Evolutionary conservation across 1,284 basidiomycete genomes (phyloP).

Genomic region (Mrakiaceae sp.): DNA sequence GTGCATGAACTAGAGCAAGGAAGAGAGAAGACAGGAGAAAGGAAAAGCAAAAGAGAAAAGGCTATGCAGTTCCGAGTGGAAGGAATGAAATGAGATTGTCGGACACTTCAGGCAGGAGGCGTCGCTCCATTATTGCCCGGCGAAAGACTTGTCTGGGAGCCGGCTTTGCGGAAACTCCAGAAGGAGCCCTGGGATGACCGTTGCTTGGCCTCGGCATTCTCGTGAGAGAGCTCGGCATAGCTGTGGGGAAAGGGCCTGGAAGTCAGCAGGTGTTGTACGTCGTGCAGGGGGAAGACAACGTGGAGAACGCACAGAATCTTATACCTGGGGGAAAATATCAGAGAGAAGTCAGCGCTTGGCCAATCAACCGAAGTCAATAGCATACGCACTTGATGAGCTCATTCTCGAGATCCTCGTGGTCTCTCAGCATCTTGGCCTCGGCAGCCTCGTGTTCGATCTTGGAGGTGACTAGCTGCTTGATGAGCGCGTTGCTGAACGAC

Average conservation of each 20-base stretch:
- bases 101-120: neutral
- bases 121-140: neutral
- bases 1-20: neutral
- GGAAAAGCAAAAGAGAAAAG: neutral
- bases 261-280: slow-evolving; percentile 6
- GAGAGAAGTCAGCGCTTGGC: neutral
- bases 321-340: slow-evolving; percentile 36
- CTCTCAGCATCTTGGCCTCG: slow-evolving; percentile 34
- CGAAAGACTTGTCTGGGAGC: neutral
- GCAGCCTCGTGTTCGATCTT: slow-evolving; percentile 65
- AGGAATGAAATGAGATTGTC: neutral
- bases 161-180: neutral
- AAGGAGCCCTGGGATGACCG: slow-evolving; percentile 5
- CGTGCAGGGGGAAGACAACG: neutral
- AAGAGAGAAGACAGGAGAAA: slow-evolving; percentile 14
- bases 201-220: slow-evolving; percentile 9
- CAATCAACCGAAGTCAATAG: neutral
- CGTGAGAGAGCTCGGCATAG: slow-evolving; percentile 77
- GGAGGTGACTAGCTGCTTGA: slow-evolving; percentile 81
- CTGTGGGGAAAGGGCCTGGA: slow-evolving; percentile 34
- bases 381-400: slow-evolving; percentile 56
- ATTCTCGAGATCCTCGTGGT: slow-evolving; percentile 78
- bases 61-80: neutral
- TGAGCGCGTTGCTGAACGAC: slow-evolving; percentile 21
- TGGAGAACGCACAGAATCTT: slow-evolving; percentile 60